Conservation (phyloP, 2,329 filamentous ascomycete genomes). For the Scytalidium lignicola region DNA sequence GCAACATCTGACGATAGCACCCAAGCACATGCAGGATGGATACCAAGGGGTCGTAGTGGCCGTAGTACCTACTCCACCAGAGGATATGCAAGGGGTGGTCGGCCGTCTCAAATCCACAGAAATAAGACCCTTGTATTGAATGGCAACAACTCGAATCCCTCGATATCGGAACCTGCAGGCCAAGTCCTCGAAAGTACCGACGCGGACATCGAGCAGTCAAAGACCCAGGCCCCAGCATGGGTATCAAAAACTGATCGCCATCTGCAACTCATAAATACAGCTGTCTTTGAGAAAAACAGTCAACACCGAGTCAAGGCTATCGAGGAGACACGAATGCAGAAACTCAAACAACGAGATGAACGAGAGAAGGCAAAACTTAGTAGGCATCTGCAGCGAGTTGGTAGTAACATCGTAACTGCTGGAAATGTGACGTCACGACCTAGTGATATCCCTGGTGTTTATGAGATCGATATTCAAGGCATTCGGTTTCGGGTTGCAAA, state of each 20-base stretch:
- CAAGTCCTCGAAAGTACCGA: not conserved
- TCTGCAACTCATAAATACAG: conserved; percentile 76
- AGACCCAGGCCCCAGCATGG: conserved; percentile 43
- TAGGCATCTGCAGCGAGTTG: conserved; percentile 36
- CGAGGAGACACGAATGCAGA: conserved; percentile 60
- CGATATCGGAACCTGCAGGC: conserved; percentile 2
- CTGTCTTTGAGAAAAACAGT: conserved; percentile 69
- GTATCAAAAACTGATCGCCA: conserved; percentile 71
- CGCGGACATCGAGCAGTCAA: conserved; percentile 6
- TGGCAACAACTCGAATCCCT: conserved; percentile 13
- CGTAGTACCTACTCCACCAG: conserved; percentile 20
- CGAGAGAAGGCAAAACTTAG: conserved; percentile 56
- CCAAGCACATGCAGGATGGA: conserved; percentile 21
- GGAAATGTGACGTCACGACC: conserved; percentile 9
- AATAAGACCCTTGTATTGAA: conserved; percentile 65
- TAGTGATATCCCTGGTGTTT: conserved; percentile 34
- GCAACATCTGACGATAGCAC: conserved; percentile 14
- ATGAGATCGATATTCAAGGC: conserved; percentile 65
- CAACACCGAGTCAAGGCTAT: conserved; percentile 66
- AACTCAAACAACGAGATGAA: conserved; percentile 46
- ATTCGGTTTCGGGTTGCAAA: conserved; percentile 69
- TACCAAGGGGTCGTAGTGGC: conserved; percentile 8
- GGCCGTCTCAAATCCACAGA: conserved; percentile 38
- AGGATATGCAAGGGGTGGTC: conserved; percentile 31
- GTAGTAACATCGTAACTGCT: conserved; percentile 17